These are phyloP conservation scores for Zelonia costaricensis DNA, from an alignment of 208 protist species.

Conservation along the genomic window DNA sequence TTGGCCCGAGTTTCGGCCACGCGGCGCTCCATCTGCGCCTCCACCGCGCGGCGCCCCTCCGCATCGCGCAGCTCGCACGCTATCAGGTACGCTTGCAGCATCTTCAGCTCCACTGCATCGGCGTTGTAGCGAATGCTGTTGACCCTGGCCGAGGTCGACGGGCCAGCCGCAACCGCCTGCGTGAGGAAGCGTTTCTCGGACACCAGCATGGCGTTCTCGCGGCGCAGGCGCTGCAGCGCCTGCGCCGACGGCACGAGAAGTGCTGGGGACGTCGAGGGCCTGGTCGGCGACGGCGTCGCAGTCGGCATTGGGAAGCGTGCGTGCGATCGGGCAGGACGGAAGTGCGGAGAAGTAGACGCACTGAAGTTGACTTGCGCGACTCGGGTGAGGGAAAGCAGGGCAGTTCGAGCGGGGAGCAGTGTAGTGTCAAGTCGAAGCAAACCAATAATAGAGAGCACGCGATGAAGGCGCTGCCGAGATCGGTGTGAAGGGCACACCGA, in stretches of 20 bases:
- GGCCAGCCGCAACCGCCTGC: constrained; percentile 31
- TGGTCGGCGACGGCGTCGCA: background rate
- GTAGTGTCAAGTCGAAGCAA: no score
- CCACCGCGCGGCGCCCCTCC: constrained; percentile 26
- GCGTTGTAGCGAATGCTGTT: constrained; percentile 49
- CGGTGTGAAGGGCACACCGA: no score
- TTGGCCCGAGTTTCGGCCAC: constrained; percentile 23
- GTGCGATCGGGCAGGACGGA: no score
- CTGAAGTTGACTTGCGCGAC: no score
- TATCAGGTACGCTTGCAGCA: constrained; percentile 50
- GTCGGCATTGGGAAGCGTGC: background rate
- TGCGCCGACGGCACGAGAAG: no score
- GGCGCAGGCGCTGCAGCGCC: constrained; percentile 40
- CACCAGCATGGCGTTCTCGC: constrained; percentile 48
- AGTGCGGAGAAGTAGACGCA: no score
- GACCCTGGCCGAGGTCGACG: constrained; percentile 45
- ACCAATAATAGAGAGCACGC: no score
- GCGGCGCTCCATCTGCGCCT: constrained; percentile 38
- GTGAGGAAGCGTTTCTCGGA: constrained; percentile 50
- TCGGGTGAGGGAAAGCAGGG: no score
- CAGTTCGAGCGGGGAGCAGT: no score
- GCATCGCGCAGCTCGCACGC: constrained; percentile 36
- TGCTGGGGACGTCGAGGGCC: background rate
- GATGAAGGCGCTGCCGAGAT: no score
- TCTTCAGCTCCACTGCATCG: constrained; percentile 35